These are phyloP conservation scores for Fusarium torreyae DNA, from an alignment of 2,329 filamentous ascomycete species.

Conservation along the genomic window DNA sequence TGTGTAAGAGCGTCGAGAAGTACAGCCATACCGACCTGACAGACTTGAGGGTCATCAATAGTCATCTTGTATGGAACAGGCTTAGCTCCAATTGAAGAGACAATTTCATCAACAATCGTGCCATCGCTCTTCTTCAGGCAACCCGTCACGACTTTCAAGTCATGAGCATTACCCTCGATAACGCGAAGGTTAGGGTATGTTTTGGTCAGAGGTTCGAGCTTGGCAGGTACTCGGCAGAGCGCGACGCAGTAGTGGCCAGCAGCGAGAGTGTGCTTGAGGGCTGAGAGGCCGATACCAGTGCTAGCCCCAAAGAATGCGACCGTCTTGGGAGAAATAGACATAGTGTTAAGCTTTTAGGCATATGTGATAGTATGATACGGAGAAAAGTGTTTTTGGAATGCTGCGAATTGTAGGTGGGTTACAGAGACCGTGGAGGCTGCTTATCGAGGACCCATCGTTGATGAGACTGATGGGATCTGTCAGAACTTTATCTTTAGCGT, in stretches of 20 bases:
- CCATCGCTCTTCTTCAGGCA: constrained; percentile 54
- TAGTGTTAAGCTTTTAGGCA: not conserved
- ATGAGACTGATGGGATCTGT: too few species aligned
- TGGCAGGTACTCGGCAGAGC: constrained; percentile 65
- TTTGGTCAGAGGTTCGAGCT: constrained; percentile 56
- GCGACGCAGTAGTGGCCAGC: constrained; percentile 64
- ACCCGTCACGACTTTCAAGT: constrained; percentile 55
- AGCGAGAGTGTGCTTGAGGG: constrained; percentile 61
- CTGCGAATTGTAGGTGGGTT: too few species aligned
- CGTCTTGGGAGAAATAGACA: constrained; percentile 49
- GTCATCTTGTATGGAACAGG: constrained; percentile 52
- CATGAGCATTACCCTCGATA: constrained; percentile 63
- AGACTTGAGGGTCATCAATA: constrained; percentile 62
- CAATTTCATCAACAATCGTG: constrained; percentile 60
- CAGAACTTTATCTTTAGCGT: too few species aligned
- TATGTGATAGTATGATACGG: too few species aligned
- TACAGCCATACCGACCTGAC: constrained; percentile 61
- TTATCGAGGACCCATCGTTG: too few species aligned
- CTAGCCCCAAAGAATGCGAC: constrained; percentile 69
- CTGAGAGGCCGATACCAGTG: constrained; percentile 63
- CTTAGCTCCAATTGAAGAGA: constrained; percentile 63
- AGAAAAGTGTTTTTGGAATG: too few species aligned
- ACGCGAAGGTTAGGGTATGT: constrained; percentile 59
- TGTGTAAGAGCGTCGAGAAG: constrained; percentile 59
- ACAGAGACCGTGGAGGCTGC: too few species aligned